These are phyloP conservation scores for Chrysochromulina tobinii DNA, from an alignment of 78 protist genomes.

Conservation along the genomic window DNA sequence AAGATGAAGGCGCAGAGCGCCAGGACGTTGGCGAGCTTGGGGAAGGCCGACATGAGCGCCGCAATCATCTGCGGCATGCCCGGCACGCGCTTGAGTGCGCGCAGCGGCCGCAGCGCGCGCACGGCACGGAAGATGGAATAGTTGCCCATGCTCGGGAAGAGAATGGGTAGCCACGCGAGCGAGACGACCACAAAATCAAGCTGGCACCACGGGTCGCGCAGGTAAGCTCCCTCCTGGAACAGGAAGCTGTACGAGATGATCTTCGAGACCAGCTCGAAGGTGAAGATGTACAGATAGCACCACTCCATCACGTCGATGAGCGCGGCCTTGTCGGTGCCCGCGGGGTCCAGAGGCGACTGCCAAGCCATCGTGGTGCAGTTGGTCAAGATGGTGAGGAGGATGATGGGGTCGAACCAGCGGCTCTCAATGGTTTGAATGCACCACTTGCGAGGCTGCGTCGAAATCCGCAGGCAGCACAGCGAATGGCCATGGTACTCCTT, in stretches of 20 bases:
- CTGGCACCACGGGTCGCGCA: conserved; percentile 39
- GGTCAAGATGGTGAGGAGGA: background rate
- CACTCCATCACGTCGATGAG: background rate
- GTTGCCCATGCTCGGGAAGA: background rate
- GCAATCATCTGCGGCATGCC: background rate
- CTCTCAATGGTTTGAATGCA: background rate
- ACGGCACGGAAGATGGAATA: conserved; percentile 19
- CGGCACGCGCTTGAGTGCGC: conserved; percentile 37
- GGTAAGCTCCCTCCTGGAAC: background rate
- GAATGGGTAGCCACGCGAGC: background rate
- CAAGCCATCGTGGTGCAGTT: background rate
- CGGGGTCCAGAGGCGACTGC: background rate
- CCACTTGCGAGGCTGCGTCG: background rate
- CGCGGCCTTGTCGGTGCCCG: too few relatives aligned
- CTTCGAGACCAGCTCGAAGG: conserved; percentile 31
- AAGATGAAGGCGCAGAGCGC: conserved; percentile 3
- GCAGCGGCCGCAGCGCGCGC: conserved; percentile 60
- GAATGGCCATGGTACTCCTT: too few relatives aligned
- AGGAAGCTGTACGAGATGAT: background rate
- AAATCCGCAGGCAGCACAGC: background rate
- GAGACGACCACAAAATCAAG: conserved; percentile 42
- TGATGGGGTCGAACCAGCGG: background rate
- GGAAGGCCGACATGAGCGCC: background rate
- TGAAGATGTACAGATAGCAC: background rate
- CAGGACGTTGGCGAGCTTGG: conserved; percentile 20